These are phyloP conservation scores for Rhinocladiella similis DNA, from an alignment of 2,329 filamentous ascomycete genomes.

Conservation along the genomic window DNA sequence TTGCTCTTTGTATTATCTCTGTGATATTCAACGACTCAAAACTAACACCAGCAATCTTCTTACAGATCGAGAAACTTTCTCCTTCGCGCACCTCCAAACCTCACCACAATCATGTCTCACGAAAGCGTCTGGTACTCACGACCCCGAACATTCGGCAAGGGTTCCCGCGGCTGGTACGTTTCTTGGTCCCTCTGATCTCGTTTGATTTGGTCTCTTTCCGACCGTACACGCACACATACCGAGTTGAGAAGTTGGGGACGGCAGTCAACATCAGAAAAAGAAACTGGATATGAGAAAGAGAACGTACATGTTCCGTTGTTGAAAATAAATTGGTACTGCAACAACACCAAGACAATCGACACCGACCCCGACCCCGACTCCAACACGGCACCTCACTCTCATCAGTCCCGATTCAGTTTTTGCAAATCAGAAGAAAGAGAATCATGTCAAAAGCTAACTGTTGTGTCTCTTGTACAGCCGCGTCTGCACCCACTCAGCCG, in stretches of 20 bases:
- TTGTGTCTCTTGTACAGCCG: conserved; percentile 53
- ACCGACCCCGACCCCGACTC: no score
- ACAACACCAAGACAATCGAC: no score
- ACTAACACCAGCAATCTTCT: neutral
- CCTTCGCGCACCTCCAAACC: neutral
- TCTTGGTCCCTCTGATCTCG: neutral
- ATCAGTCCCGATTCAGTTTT: no score
- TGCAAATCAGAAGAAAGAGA: neutral
- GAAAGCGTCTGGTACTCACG: conserved; percentile 99
- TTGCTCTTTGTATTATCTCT: neutral
- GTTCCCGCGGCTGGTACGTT: conserved; percentile 33
- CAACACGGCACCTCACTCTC: no score
- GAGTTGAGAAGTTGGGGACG: neutral
- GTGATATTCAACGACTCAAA: neutral
- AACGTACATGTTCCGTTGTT: no score
- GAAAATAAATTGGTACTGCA: no score
- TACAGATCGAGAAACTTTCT: conserved; percentile 4
- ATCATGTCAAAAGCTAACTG: conserved; percentile 20
- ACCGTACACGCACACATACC: neutral
- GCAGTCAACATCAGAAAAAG: no score
- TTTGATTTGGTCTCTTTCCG: neutral
- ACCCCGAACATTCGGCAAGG: conserved; percentile 64
- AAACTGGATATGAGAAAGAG: no score
- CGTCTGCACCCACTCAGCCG: conserved; percentile 90
- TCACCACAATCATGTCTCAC: conserved; percentile 71